Percentiles rank a stretch among this genome's conserved stretches.
Conservation (phyloP, 2,329 filamentous ascomycete genomes). For the Berkeleyomyces basicola region DNA sequence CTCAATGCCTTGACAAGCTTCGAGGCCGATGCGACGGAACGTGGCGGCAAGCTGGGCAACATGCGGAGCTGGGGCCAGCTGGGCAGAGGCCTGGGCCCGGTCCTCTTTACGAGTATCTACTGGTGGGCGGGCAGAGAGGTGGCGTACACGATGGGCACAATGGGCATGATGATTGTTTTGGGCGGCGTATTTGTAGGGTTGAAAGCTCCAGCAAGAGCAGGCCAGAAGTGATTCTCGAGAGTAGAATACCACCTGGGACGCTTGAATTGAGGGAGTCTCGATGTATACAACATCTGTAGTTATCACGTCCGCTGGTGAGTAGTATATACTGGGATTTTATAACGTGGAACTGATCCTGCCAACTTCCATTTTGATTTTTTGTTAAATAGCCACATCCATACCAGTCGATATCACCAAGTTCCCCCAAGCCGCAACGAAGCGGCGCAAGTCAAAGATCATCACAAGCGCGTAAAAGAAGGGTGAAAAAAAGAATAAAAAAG, state of each 20-base stretch:
- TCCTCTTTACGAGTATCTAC: slow-evolving; percentile 88
- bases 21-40: slow-evolving; percentile 62
- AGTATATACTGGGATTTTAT: too few species aligned
- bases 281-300: neutral
- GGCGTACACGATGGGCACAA: slow-evolving; percentile 67
- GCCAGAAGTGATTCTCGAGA: neutral
- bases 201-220: slow-evolving; percentile 36
- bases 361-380: too few species aligned
- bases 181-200: slow-evolving; percentile 54
- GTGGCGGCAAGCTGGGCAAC: slow-evolving; percentile 73
- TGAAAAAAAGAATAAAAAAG: neutral
- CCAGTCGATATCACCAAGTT: too few species aligned
- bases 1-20: slow-evolving; percentile 85
- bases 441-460: too few species aligned
- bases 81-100: slow-evolving; percentile 68
- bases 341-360: too few species aligned
- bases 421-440: too few species aligned
- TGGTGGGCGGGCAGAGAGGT: slow-evolving; percentile 92
- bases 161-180: slow-evolving; percentile 61
- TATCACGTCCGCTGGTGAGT: too few species aligned
- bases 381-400: too few species aligned
- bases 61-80: slow-evolving; percentile 72
- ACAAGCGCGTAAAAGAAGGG: too few species aligned
- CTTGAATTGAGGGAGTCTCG: too few species aligned
- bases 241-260: too few species aligned